Conservation (phyloP, 768 basidiomycete genomes). For the Suillus spraguei region DNA sequence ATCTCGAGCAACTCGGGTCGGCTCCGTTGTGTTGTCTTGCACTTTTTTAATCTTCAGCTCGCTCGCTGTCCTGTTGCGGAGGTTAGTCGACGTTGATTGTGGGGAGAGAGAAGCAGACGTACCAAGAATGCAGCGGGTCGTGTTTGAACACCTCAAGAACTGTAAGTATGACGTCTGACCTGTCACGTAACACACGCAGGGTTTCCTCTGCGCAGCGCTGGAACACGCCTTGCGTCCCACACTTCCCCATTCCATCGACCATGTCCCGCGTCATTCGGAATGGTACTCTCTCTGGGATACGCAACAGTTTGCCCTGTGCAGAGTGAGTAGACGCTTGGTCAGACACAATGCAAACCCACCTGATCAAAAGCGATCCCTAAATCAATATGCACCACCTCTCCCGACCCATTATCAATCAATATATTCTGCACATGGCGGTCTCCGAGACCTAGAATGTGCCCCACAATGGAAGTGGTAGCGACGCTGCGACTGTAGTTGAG, state of each 20-base stretch:
- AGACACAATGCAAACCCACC: slow-evolving; percentile 42
- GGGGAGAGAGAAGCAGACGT: slow-evolving; percentile 21
- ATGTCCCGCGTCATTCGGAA: slow-evolving; percentile 95
- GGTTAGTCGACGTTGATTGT: background rate
- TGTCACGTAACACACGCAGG: slow-evolving; percentile 82
- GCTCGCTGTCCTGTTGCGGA: slow-evolving; percentile 67
- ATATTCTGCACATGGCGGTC: slow-evolving; percentile 95
- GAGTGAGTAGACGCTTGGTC: background rate
- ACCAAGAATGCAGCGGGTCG: slow-evolving; percentile 95
- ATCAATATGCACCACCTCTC: slow-evolving; percentile 95
- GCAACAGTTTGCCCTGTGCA: slow-evolving; percentile 73
- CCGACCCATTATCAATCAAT: slow-evolving; percentile 77
- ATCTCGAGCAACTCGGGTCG: slow-evolving; percentile 24
- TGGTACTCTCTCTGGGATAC: slow-evolving; percentile 85
- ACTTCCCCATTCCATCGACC: slow-evolving; percentile 90
- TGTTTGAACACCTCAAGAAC: slow-evolving; percentile 97
- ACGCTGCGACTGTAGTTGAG: slow-evolving; percentile 90
- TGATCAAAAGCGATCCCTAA: slow-evolving; percentile 97
- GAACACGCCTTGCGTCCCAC: slow-evolving; percentile 93
- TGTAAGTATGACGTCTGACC: slow-evolving; percentile 88
- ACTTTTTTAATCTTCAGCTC: slow-evolving; percentile 71
- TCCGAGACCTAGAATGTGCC: slow-evolving; percentile 88
- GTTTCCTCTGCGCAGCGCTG: slow-evolving; percentile 95
- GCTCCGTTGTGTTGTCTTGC: slow-evolving; percentile 45
- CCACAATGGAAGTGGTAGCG: slow-evolving; percentile 92